Conservation (phyloP, 495 filamentous ascomycete species). For the Parathielavia hyrcaniae region DNA sequence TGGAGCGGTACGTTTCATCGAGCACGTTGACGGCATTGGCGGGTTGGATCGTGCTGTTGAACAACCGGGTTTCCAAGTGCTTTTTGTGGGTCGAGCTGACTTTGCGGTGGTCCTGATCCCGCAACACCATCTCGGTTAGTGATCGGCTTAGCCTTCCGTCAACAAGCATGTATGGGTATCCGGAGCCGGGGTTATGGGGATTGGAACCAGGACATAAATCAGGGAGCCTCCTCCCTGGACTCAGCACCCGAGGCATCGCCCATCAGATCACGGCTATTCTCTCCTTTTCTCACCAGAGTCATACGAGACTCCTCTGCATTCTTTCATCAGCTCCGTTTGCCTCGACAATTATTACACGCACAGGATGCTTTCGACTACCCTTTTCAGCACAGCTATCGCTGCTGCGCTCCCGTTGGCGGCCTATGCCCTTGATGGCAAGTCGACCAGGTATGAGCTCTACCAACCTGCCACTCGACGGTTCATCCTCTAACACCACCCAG, state of each 20-base stretch:
- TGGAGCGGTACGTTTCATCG: constrained; percentile 17
- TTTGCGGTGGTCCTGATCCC: constrained; percentile 11
- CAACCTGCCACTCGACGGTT: too few relatives aligned
- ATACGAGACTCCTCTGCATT: background rate
- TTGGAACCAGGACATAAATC: background rate
- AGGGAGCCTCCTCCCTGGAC: background rate
- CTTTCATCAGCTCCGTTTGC: background rate
- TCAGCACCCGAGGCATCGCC: background rate
- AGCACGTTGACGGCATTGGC: background rate
- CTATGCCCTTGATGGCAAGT: constrained; percentile 26
- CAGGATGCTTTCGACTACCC: constrained; percentile 24
- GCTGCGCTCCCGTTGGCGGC: constrained; percentile 24
- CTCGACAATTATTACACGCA: too few relatives aligned
- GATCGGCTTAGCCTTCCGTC: background rate
- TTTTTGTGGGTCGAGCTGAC: background rate
- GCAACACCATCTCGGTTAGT: constrained; percentile 15
- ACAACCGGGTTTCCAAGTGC: background rate
- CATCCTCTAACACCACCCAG: constrained; percentile 7
- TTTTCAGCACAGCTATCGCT: constrained; percentile 22
- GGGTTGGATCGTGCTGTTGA: background rate
- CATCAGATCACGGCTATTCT: background rate
- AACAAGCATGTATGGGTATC: background rate
- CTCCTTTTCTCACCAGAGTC: background rate
- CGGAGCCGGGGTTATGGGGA: background rate
- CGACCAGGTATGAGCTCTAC: constrained; percentile 12